phyloP scores from a whole-genome alignment of 148 eudicot species.

The Chenopodium quinoa region DNA sequence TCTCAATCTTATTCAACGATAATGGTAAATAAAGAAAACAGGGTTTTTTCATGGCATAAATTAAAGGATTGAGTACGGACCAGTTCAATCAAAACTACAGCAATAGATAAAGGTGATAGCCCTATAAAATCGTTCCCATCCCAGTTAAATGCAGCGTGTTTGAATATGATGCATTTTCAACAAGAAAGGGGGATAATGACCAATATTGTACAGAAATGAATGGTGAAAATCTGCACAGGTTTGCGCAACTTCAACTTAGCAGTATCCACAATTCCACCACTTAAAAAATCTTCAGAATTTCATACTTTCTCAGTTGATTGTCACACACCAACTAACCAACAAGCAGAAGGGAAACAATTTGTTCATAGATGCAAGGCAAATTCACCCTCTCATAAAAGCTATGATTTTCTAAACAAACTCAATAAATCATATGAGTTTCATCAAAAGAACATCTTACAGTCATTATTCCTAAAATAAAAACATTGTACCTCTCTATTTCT shows the following conservation, averaged over 20 bases:
- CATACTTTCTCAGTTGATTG: not conserved
- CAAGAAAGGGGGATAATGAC: not conserved
- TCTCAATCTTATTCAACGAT: no score
- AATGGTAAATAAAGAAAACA: no score
- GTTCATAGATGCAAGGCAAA: no score
- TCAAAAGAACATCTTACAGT: not conserved
- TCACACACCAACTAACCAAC: not conserved
- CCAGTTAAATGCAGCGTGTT: not conserved
- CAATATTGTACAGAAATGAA: not conserved
- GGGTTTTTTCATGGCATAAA: not conserved
- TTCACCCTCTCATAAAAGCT: no score
- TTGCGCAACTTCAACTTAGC: not conserved
- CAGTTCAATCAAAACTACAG: not conserved
- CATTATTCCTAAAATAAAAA: not conserved
- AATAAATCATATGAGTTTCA: not conserved
- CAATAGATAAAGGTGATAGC: not conserved
- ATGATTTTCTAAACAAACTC: not conserved
- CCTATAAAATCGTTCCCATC: not conserved
- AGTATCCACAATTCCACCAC: not conserved
- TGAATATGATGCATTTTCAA: not conserved
- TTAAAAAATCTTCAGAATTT: not conserved
- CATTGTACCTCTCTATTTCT: not conserved
- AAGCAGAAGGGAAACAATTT: not conserved
- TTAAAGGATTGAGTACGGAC: no score
- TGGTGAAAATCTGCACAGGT: not conserved